A percentile compares a stretch with the other conserved stretches of the same genome.
phyloP scores from a whole-genome alignment of 108 stramenopile species.

The Nitzschia sp. region DNA sequence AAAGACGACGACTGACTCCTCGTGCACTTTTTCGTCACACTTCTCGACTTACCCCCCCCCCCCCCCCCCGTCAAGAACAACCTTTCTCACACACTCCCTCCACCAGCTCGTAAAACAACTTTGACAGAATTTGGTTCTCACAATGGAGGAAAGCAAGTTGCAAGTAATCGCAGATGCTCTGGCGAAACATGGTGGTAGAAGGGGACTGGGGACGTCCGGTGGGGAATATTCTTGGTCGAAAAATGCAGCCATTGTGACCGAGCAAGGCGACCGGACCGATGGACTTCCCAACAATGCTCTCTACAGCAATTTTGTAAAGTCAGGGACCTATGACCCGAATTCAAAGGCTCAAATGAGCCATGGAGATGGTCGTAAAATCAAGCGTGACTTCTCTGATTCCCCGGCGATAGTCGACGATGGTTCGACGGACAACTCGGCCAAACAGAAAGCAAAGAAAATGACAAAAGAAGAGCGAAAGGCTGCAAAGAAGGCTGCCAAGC shows the following conservation, averaged over 20 bases:
- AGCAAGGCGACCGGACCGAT: conserved; percentile 48
- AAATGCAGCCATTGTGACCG: conserved; percentile 24
- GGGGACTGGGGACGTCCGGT: conserved; percentile 55
- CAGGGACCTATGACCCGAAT: conserved; percentile 66
- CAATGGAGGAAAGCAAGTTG: conserved; percentile 84
- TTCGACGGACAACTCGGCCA: conserved; percentile 2
- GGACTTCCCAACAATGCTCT: conserved; percentile 83
- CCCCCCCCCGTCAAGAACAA: too few species aligned
- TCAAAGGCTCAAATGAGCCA: conserved; percentile 21
- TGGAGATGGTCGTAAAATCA: conserved; percentile 81
- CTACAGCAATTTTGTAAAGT: conserved; percentile 74
- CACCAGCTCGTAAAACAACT: too few species aligned
- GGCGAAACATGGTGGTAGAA: conserved; percentile 62
- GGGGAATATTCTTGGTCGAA: conserved; percentile 60
- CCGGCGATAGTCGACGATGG: conserved; percentile 16
- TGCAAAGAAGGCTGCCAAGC: conserved; percentile 67
- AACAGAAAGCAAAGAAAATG: conserved; percentile 29
- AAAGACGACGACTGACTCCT: too few species aligned
- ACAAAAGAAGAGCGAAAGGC: conserved; percentile 45
- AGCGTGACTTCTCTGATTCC: conserved; percentile 79
- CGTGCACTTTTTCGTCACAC: too few species aligned
- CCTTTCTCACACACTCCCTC: too few species aligned
- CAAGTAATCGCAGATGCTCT: conserved; percentile 80
- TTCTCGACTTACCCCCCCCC: too few species aligned
- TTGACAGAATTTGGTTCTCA: too few species aligned